These are phyloP conservation scores for Xerocomus nothofagi DNA, from an alignment of 1,284 basidiomycete genomes.

Conservation along the genomic window DNA sequence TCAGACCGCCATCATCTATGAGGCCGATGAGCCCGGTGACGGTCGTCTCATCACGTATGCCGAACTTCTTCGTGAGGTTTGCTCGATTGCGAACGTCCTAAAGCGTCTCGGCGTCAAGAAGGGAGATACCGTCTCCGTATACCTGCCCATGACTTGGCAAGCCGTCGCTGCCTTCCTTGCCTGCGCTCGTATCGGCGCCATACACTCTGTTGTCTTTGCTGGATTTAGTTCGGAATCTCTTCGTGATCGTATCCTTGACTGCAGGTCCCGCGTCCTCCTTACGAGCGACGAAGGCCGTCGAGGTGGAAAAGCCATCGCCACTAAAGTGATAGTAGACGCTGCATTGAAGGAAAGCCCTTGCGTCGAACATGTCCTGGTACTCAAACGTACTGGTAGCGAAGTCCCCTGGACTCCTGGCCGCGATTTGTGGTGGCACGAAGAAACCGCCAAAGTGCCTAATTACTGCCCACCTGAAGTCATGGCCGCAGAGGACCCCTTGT, in stretches of 20 bases:
- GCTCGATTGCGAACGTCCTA: slow-evolving; percentile 89
- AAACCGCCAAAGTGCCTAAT: slow-evolving; percentile 77
- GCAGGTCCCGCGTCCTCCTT: slow-evolving; percentile 87
- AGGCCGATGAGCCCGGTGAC: slow-evolving; percentile 92
- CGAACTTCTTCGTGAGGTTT: slow-evolving; percentile 90
- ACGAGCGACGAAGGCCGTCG: slow-evolving; percentile 95
- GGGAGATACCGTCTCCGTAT: slow-evolving; percentile 93
- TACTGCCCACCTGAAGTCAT: slow-evolving; percentile 91
- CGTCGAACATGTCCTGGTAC: slow-evolving; percentile 91
- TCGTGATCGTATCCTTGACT: slow-evolving; percentile 91
- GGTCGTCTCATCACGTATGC: slow-evolving; percentile 78
- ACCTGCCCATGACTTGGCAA: slow-evolving; percentile 91
- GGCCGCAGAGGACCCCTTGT: slow-evolving; percentile 91
- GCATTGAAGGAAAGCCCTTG: slow-evolving; percentile 84
- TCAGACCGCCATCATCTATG: slow-evolving; percentile 94
- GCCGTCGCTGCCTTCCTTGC: slow-evolving; percentile 95
- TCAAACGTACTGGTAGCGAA: slow-evolving; percentile 84
- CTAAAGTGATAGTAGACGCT: slow-evolving; percentile 93
- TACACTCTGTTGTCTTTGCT: slow-evolving; percentile 99
- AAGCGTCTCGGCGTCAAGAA: slow-evolving; percentile 91
- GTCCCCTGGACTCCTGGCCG: slow-evolving; percentile 85
- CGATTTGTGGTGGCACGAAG: slow-evolving; percentile 98
- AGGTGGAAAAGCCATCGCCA: slow-evolving; percentile 94
- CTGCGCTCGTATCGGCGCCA: slow-evolving; percentile 94
- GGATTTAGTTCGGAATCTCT: slow-evolving; percentile 98